These are phyloP conservation scores for Colletotrichum lentis DNA, from an alignment of 2,329 filamentous ascomycete species.

Conservation along the genomic window DNA sequence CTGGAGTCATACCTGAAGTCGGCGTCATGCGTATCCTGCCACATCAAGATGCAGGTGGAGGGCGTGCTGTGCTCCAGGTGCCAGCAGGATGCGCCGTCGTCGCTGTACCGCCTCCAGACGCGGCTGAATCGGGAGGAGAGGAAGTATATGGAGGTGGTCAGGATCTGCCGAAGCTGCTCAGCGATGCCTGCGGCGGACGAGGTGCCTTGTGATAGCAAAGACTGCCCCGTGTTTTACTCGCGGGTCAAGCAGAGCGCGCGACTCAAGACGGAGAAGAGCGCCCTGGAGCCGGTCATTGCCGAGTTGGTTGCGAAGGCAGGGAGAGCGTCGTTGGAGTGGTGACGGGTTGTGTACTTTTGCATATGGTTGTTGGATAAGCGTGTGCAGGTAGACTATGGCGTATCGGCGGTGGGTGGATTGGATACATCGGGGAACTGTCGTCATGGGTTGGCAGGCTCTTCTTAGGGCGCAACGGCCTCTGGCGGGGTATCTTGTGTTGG, in stretches of 20 bases:
- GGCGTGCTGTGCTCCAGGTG: slow-evolving; percentile 67
- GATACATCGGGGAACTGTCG: not conserved
- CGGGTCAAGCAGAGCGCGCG: slow-evolving; percentile 68
- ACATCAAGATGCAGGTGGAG: slow-evolving; percentile 56
- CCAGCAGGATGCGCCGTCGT: slow-evolving; percentile 60
- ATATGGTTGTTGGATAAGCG: not conserved
- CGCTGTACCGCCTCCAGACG: slow-evolving; percentile 70
- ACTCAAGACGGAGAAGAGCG: slow-evolving; percentile 51
- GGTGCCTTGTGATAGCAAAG: slow-evolving; percentile 86
- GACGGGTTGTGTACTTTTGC: slow-evolving; percentile 20
- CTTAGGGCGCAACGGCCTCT: slow-evolving; percentile 8
- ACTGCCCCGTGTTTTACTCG: slow-evolving; percentile 92
- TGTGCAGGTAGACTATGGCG: not conserved
- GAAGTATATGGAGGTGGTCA: slow-evolving; percentile 69
- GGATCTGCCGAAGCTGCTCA: slow-evolving; percentile 82
- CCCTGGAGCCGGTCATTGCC: slow-evolving; percentile 46
- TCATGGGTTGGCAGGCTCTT: not conserved
- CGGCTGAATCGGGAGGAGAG: slow-evolving; percentile 70
- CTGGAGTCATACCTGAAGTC: slow-evolving; percentile 94
- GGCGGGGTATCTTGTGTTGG: not conserved
- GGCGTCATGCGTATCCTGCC: slow-evolving; percentile 81
- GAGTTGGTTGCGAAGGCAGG: slow-evolving; percentile 44
- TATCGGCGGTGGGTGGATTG: not conserved
- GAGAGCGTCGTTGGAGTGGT: slow-evolving; percentile 49
- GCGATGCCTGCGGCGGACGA: slow-evolving; percentile 76